These are phyloP conservation scores for Talaromyces borbonicus DNA, from an alignment of 495 filamentous ascomycete species.

Conservation along the genomic window DNA sequence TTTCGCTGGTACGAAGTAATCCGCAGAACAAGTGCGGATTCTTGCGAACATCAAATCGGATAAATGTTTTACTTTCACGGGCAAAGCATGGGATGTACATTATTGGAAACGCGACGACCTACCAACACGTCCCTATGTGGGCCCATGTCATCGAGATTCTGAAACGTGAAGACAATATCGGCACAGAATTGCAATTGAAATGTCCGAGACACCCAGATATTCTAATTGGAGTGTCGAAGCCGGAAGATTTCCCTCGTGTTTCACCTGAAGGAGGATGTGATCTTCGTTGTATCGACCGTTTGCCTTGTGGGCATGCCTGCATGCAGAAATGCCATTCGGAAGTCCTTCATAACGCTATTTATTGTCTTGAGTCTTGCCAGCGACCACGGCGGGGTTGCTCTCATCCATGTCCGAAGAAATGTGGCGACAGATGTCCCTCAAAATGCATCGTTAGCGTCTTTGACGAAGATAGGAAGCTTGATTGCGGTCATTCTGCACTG, in stretches of 20 bases:
- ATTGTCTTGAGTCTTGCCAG: conserved; percentile 52
- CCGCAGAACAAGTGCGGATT: conserved; percentile 55
- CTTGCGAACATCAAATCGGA: conserved; percentile 61
- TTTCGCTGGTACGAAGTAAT: conserved; percentile 77
- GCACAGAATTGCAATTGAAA: conserved; percentile 42
- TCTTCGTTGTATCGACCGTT: conserved; percentile 45
- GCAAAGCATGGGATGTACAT: conserved; percentile 81
- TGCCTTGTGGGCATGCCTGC: conserved; percentile 68
- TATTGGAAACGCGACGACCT: conserved; percentile 60
- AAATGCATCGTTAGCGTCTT: conserved; percentile 34
- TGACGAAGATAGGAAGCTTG: conserved; percentile 31
- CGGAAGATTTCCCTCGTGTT: conserved; percentile 51
- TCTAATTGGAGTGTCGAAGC: conserved; percentile 42
- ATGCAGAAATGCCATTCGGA: conserved; percentile 60
- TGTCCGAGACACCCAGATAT: conserved; percentile 61
- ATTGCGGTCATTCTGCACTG: conserved; percentile 48
- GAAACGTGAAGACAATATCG: conserved; percentile 37
- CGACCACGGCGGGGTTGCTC: conserved; percentile 45
- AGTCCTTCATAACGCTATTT: conserved; percentile 49
- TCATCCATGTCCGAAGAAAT: conserved; percentile 51
- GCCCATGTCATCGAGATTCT: conserved; percentile 49
- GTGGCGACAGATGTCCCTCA: conserved; percentile 48
- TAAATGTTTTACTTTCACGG: conserved; percentile 67
- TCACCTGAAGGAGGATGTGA: conserved; percentile 67
- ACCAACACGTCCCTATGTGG: conserved; percentile 57